phyloP scores from a whole-genome alignment of 192 early-diverging fungal genomes.

The Rhizoclosmatium sp. region DNA sequence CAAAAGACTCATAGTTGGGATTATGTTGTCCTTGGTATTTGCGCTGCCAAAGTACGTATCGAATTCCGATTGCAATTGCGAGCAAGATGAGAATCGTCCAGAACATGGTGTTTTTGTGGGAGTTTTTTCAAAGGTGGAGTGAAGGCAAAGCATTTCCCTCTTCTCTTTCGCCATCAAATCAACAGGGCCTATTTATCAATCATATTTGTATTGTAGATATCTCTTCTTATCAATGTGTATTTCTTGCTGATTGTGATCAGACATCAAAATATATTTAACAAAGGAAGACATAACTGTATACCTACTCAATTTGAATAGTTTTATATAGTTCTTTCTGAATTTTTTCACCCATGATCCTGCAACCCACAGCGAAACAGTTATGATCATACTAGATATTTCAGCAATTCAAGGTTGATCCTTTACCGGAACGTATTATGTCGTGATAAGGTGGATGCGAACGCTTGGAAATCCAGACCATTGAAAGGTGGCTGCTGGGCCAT shows the following conservation, averaged over 20 bases:
- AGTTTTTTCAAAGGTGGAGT: background rate
- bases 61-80: background rate
- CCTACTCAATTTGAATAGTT: too few species aligned
- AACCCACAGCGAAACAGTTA: too few species aligned
- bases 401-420: too few species aligned
- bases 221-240: background rate
- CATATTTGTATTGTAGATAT: background rate
- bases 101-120: background rate
- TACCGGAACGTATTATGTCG: too few species aligned
- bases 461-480: too few species aligned
- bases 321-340: too few species aligned
- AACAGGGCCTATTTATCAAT: too few species aligned
- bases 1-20: background rate
- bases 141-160: background rate
- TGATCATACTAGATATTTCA: too few species aligned
- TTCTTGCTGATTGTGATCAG: background rate
- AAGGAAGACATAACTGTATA: too few species aligned
- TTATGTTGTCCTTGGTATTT: background rate
- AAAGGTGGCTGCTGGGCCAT: too few species aligned
- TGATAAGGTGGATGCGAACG: too few species aligned
- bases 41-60: constrained; percentile 3
- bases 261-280: background rate
- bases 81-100: background rate
- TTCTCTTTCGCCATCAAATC: background rate
- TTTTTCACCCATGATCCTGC: too few species aligned